Evolutionary conservation across 2,329 filamentous ascomycete genomes (phyloP), one percentile per base, ranked within the genome.

Genomic region (Tolypocladium paradoxum): DNA sequence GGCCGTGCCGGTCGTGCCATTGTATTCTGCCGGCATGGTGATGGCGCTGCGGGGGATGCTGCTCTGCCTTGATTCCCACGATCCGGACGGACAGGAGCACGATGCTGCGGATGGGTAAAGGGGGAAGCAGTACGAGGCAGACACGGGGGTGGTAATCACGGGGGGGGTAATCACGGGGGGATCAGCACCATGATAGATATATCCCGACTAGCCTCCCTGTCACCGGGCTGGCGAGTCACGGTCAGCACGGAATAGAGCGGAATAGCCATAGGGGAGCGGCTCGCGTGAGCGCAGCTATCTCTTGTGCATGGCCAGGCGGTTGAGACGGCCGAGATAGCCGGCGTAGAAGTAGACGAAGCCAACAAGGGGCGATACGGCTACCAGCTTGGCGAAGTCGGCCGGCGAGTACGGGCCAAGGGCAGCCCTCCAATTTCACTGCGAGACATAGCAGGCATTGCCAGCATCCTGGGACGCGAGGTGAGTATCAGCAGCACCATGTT

Each of bases 1-100:
- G 63, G 78, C 76, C 58, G 64, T 63, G 54, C 69, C 77, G 33
- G 62, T 62, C 52, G 73, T 77, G 64, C 78, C 79, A 62, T 77
- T 77, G 68, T 80, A 82, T 43, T 63, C 60, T 54, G 64, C 64
- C 48, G 68, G 54, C 62, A 69, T 68, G 55, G 36, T 60, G 50
- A 35, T 47, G 33, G 50, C 22, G 24, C 14, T 31, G 16, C 27
- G 20, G 12, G 29, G 7, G 18, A 47, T n/a, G 2, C 43, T 33
- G n/a, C 18, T n/a, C 29, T n/a, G 50, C 27, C 29, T 47, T 47
- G 43, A 6, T 47, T 31, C 18, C 43, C 43, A 33, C 27, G 43
- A 47, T 47, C 27, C 43, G 20, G 27, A 33, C 18, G 18, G 18
- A 47, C 12, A 27, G 22, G 11, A 20, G 18, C 14, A 4, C 11